Conservation (phyloP, 1,284 basidiomycete genomes). For the Dichomitus squalens region DNA sequence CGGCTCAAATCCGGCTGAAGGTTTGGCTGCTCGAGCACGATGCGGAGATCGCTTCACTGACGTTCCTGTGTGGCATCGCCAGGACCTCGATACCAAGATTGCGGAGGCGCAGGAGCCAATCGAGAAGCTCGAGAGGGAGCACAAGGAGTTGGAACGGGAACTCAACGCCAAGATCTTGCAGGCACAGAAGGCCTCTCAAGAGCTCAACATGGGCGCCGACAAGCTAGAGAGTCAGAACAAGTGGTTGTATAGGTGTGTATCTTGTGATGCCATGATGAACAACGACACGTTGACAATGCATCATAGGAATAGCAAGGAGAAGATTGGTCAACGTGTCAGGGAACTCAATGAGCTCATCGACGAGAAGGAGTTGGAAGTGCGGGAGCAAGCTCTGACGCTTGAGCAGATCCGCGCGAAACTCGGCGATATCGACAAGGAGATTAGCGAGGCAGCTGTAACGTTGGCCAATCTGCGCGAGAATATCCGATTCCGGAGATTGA, state of each 20-base stretch:
- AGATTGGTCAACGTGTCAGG: slow-evolving; percentile 62
- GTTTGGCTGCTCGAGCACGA: slow-evolving; percentile 14
- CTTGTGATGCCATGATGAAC: not conserved
- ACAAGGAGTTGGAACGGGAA: slow-evolving; percentile 56
- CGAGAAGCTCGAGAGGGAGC: slow-evolving; percentile 63
- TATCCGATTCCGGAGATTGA: slow-evolving; percentile 75
- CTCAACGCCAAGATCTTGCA: slow-evolving; percentile 51
- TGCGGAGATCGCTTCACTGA: not conserved
- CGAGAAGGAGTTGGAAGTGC: slow-evolving; percentile 61
- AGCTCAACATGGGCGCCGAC: slow-evolving; percentile 68
- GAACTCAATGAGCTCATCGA: slow-evolving; percentile 66
- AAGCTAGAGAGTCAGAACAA: slow-evolving; percentile 64
- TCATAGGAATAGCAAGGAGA: slow-evolving; percentile 73
- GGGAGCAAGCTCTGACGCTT: slow-evolving; percentile 55
- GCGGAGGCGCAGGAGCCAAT: slow-evolving; percentile 69
- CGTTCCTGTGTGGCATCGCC: slow-evolving; percentile 1
- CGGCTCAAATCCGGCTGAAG: slow-evolving; percentile 31
- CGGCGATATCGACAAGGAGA: slow-evolving; percentile 65
- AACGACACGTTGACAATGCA: not conserved
- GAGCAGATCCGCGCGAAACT: slow-evolving; percentile 58
- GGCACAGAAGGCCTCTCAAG: slow-evolving; percentile 59
- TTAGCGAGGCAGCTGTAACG: slow-evolving; percentile 71
- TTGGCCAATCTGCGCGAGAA: slow-evolving; percentile 86
- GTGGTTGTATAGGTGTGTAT: slow-evolving; percentile 61
- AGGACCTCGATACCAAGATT: slow-evolving; percentile 72